Percentiles rank a stretch among this genome's conserved stretches.
Conservation (phyloP, 306 rosid genomes). For the Purshia tridentata region DNA sequence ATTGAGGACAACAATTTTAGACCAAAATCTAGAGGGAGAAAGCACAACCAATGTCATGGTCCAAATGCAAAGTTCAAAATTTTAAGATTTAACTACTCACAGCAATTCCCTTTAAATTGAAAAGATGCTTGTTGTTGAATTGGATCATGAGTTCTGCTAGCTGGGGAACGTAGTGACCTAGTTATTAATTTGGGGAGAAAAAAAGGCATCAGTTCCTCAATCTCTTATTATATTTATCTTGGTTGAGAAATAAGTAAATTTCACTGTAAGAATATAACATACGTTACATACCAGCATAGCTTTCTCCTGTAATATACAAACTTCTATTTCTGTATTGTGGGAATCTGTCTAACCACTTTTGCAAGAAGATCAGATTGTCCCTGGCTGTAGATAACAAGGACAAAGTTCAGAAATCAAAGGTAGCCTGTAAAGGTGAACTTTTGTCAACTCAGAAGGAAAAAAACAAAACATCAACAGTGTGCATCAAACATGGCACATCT, state of each 20-base stretch:
- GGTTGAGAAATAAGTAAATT: not conserved
- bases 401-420: conserved; percentile 25
- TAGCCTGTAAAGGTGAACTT: conserved; percentile 26
- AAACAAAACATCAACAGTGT: conserved; percentile 32
- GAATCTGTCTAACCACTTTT: conserved; percentile 48
- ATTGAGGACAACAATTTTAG: conserved; percentile 1
- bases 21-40: not conserved
- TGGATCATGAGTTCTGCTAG: conserved; percentile 55
- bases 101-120: conserved; percentile 59
- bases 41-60: not conserved
- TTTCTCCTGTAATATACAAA: conserved; percentile 53
- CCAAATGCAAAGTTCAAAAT: not conserved
- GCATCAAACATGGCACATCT: conserved; percentile 36
- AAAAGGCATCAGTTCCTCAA: not conserved
- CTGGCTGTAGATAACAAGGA: conserved; percentile 40
- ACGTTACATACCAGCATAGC: conserved; percentile 48
- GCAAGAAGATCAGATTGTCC: conserved; percentile 54
- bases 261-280: not conserved
- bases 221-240: not conserved
- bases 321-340: conserved; percentile 49
- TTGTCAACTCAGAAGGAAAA: conserved; percentile 20
- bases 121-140: conserved; percentile 34
- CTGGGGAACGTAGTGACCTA: conserved; percentile 61
- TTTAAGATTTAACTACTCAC: conserved; percentile 31
- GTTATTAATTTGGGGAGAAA: not conserved